phyloP scores from a whole-genome alignment of 345 rosid genomes.

The Rhodamnia argentea region DNA sequence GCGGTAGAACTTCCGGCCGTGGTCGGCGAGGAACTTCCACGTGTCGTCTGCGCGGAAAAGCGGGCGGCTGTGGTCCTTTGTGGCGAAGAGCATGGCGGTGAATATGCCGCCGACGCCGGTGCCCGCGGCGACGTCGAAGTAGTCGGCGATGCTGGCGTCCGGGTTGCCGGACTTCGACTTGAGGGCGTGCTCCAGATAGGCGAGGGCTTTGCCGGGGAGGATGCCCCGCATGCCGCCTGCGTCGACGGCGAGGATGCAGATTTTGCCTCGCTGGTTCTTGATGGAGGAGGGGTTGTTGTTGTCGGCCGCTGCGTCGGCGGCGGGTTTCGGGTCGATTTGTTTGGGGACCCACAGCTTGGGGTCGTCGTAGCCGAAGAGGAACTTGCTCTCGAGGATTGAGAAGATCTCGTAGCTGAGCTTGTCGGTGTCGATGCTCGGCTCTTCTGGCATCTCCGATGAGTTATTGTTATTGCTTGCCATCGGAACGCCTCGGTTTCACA shows the following conservation, averaged over 20 bases:
- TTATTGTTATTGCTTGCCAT: slow-evolving; percentile 18
- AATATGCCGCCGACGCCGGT: slow-evolving; percentile 86
- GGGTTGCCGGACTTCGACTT: slow-evolving; percentile 81
- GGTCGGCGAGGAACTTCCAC: slow-evolving; percentile 74
- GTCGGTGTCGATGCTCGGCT: slow-evolving; percentile 92
- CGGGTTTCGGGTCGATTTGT: slow-evolving; percentile 5
- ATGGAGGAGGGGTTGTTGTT: slow-evolving; percentile 14
- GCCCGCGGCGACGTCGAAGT: slow-evolving; percentile 90
- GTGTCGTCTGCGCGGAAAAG: slow-evolving; percentile 79
- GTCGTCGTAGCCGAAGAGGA: slow-evolving; percentile 80
- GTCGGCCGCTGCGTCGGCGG: background rate
- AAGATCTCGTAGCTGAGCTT: slow-evolving; percentile 96
- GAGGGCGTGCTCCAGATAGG: slow-evolving; percentile 72
- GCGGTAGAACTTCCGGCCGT: slow-evolving; percentile 51
- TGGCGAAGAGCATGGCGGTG: slow-evolving; percentile 84
- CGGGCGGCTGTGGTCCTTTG: slow-evolving; percentile 63
- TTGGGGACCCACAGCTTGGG: slow-evolving; percentile 69
- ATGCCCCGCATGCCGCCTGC: slow-evolving; percentile 91
- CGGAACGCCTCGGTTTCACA: background rate
- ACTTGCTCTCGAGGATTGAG: slow-evolving; percentile 87
- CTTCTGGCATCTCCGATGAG: slow-evolving; percentile 63
- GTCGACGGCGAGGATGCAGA: slow-evolving; percentile 78
- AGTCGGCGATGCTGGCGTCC: slow-evolving; percentile 81
- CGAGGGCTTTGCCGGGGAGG: slow-evolving; percentile 77
- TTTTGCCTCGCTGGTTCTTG: slow-evolving; percentile 92